These are phyloP conservation scores for Arthrobotrys iridis DNA, from an alignment of 2,329 filamentous ascomycete species.

Conservation along the genomic window DNA sequence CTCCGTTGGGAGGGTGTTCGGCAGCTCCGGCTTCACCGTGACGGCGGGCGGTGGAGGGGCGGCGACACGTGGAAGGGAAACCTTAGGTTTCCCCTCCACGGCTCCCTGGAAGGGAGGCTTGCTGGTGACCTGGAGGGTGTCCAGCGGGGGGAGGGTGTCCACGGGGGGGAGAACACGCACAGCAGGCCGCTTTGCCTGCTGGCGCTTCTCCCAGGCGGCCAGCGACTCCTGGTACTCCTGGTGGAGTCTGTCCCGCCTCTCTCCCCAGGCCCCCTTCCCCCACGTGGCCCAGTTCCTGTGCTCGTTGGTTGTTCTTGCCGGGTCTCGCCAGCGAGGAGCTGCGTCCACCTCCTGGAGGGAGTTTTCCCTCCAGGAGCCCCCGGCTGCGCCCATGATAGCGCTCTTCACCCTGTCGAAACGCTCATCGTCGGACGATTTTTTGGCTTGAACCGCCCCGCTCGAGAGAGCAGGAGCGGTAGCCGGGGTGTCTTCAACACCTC, in stretches of 20 bases:
- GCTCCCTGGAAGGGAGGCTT: slow-evolving; percentile 50
- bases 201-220: slow-evolving; percentile 7
- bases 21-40: slow-evolving; percentile 24
- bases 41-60: neutral
- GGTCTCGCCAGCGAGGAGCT: neutral
- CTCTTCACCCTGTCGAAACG: slow-evolving; percentile 27
- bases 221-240: neutral
- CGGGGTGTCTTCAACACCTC: neutral
- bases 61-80: slow-evolving; percentile 37
- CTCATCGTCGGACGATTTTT: slow-evolving; percentile 1
- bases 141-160: slow-evolving; percentile 22
- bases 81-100: slow-evolving; percentile 50
- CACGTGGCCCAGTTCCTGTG: neutral
- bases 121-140: slow-evolving; percentile 49
- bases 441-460: neutral
- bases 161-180: neutral
- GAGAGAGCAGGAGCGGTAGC: neutral
- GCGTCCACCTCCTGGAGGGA: neutral
- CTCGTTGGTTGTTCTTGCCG: neutral
- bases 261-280: neutral
- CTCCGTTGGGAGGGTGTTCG: slow-evolving; percentile 55
- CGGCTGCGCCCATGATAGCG: slow-evolving; percentile 17
- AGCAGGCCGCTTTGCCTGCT: slow-evolving; percentile 8
- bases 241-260: neutral
- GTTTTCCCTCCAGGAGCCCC: slow-evolving; percentile 3